These are phyloP conservation scores for Candida ovalis DNA, from an alignment of 805 yeast species.

Conservation along the genomic window DNA sequence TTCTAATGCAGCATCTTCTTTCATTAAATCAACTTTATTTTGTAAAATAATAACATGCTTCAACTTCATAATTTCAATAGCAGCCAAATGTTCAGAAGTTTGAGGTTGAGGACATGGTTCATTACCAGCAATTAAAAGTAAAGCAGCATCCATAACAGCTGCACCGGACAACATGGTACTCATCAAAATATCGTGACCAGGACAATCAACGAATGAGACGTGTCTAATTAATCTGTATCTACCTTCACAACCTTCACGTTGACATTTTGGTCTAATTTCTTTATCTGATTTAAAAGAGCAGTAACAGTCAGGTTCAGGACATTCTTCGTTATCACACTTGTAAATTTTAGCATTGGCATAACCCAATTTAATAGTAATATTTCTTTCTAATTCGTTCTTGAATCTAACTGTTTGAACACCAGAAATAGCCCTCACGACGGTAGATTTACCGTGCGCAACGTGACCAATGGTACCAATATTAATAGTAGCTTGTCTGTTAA, in stretches of 20 bases:
- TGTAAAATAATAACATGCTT: slow-evolving; percentile 94
- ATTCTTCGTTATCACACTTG: slow-evolving; percentile 78
- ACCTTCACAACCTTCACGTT: slow-evolving; percentile 82
- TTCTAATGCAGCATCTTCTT: slow-evolving; percentile 93
- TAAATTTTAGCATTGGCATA: slow-evolving; percentile 98
- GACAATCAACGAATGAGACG: slow-evolving; percentile 98
- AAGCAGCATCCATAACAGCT: slow-evolving; percentile 99
- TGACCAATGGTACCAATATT: slow-evolving; percentile 99
- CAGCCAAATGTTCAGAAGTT: slow-evolving; percentile 98
- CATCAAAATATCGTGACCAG: slow-evolving; percentile 99
- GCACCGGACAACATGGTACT: slow-evolving; percentile 99
- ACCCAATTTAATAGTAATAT: slow-evolving; percentile 96
- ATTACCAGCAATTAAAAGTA: slow-evolving; percentile 93
- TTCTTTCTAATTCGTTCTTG: slow-evolving; percentile 98
- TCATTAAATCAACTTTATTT: slow-evolving; percentile 97
- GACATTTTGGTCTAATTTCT: slow-evolving; percentile 92
- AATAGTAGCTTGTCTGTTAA: slow-evolving; percentile 98
- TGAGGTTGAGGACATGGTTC: slow-evolving; percentile 99
- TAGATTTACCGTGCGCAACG: slow-evolving; percentile 98
- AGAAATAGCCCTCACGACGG: slow-evolving; percentile 96
- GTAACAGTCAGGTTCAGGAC: slow-evolving; percentile 95
- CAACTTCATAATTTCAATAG: slow-evolving; percentile 98
- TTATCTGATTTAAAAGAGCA: slow-evolving; percentile 91
- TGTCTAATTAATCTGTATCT: slow-evolving; percentile 90
- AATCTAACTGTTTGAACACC: slow-evolving; percentile 99